phyloP scores from a whole-genome alignment of 805 yeast species.

The Starmera caribaea region DNA sequence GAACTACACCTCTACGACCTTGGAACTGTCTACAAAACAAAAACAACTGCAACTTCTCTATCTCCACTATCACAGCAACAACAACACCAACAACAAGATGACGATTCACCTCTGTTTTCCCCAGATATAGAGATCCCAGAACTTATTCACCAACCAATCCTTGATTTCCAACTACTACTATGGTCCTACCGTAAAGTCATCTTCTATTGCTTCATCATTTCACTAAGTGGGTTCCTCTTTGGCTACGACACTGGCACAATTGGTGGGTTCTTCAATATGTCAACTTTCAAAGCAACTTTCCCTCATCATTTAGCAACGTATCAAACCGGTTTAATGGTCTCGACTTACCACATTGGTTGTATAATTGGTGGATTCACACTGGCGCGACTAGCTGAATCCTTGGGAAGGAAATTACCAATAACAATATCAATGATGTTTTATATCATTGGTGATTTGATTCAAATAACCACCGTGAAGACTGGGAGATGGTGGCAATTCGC shows the following conservation, averaged over 20 bases:
- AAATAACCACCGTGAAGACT: slow-evolving; percentile 36
- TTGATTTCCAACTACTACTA: slow-evolving; percentile 22
- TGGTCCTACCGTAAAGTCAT: slow-evolving; percentile 25
- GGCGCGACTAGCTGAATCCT: slow-evolving; percentile 47
- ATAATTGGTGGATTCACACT: slow-evolving; percentile 58
- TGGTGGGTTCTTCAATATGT: slow-evolving; percentile 59
- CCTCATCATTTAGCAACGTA: slow-evolving; percentile 32
- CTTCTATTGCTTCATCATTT: slow-evolving; percentile 50
- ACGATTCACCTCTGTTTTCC: too few relatives aligned
- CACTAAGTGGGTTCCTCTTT: slow-evolving; percentile 57
- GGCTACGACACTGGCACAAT: slow-evolving; percentile 67
- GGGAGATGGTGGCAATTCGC: slow-evolving; percentile 52
- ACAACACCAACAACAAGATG: too few relatives aligned
- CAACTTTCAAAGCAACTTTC: slow-evolving; percentile 26
- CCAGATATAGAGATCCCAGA: too few relatives aligned
- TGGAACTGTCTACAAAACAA: too few relatives aligned
- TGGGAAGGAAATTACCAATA: slow-evolving; percentile 54
- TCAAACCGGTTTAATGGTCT: slow-evolving; percentile 40
- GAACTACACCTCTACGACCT: too few relatives aligned
- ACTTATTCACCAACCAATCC: too few relatives aligned
- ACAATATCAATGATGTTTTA: slow-evolving; percentile 44
- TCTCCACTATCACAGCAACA: too few relatives aligned
- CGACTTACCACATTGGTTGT: slow-evolving; percentile 59
- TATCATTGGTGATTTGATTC: slow-evolving; percentile 49
- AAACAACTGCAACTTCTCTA: too few relatives aligned